Evolutionary conservation across 331 rosid genomes (phyloP).

Genomic region (Stylosanthes scabra): DNA sequence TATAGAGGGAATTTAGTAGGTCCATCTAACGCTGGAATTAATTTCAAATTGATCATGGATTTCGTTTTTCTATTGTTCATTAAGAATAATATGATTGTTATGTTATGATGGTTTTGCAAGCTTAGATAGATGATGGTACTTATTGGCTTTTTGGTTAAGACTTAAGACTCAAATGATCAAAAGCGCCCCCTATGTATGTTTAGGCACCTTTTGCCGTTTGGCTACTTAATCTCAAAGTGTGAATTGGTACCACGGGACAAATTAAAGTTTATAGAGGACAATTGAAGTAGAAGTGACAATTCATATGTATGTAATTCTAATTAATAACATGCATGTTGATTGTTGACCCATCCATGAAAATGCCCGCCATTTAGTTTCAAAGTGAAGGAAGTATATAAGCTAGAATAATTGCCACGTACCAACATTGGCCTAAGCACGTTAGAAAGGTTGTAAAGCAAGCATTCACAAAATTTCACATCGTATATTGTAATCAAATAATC

Average conservation of each 20-base stretch:
- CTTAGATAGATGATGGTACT: neutral
- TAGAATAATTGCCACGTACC: neutral
- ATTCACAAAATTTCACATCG: conserved; percentile 5
- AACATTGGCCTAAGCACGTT: conserved; percentile 27
- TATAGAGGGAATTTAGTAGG: conserved; percentile 14
- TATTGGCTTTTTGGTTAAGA: neutral
- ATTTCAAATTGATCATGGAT: conserved; percentile 25
- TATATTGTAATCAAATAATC: conserved; percentile 14
- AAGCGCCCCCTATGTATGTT: neutral
- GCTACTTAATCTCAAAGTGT: neutral
- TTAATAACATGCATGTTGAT: no score
- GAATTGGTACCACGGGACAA: no score
- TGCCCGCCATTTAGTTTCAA: conserved; percentile 13
- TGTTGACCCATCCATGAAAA: neutral
- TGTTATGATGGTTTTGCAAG: neutral
- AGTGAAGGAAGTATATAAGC: conserved; percentile 30
- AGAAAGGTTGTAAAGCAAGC: conserved; percentile 41
- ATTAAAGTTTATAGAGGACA: neutral
- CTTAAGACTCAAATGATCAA: neutral
- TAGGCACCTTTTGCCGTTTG: neutral
- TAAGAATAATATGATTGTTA: neutral
- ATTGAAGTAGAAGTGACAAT: neutral
- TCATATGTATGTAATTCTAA: neutral
- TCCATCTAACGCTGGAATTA: conserved; percentile 32
- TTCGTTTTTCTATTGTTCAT: neutral